These are phyloP conservation scores for Globisporangium paroecandrum DNA, from an alignment of 352 stramenopile genomes.

Conservation along the genomic window DNA sequence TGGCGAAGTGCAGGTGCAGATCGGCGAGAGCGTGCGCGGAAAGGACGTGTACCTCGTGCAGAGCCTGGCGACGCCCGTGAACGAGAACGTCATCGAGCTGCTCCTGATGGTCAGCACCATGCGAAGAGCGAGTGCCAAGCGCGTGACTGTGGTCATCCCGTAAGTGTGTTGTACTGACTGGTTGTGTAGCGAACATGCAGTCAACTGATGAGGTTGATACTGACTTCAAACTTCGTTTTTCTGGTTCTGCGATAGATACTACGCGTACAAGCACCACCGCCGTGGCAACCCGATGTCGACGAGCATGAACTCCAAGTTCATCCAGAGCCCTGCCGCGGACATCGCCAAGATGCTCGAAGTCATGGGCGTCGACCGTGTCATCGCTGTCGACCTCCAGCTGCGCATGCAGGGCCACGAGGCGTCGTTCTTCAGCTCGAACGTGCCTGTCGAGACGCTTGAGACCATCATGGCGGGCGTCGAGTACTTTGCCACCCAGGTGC, in stretches of 20 bases:
- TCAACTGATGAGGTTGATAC: constrained; percentile 1
- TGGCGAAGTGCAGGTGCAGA: constrained; percentile 91
- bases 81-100: constrained; percentile 95
- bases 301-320: constrained; percentile 91
- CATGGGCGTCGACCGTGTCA: constrained; percentile 93
- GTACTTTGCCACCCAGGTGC: constrained; percentile 88
- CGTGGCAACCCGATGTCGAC: constrained; percentile 80
- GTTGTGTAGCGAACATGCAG: neutral
- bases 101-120: constrained; percentile 94
- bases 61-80: constrained; percentile 89
- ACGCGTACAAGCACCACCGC: constrained; percentile 92
- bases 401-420: constrained; percentile 86
- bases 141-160: constrained; percentile 92
- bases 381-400: constrained; percentile 91
- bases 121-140: constrained; percentile 90
- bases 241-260: constrained; percentile 57
- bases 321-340: constrained; percentile 83
- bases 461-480: constrained; percentile 89
- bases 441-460: constrained; percentile 92
- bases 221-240: neutral
- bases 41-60: constrained; percentile 96
- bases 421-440: constrained; percentile 89
- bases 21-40: constrained; percentile 90
- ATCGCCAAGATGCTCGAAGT: constrained; percentile 93
- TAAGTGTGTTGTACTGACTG: constrained; percentile 33